Percentiles rank a stretch among this genome's conserved stretches.
phyloP scores from a whole-genome alignment of 106 monocot genomes.

The Acorus gramineus region DNA sequence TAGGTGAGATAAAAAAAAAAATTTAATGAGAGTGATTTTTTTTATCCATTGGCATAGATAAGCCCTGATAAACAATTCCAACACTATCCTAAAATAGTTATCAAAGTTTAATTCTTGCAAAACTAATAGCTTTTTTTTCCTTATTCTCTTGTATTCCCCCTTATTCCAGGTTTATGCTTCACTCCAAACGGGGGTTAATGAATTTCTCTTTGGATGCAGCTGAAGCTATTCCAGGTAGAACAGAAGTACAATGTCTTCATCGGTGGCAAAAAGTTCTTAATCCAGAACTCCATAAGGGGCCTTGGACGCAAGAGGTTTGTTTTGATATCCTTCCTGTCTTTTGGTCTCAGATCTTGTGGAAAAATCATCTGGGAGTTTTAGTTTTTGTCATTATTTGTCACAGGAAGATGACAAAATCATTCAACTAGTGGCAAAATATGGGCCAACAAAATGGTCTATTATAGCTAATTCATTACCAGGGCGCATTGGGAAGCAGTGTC shows the following conservation, averaged over 20 bases:
- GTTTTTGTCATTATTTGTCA: constrained; percentile 7
- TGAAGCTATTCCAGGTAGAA: constrained; percentile 69
- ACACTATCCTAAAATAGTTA: no score
- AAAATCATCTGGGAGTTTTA: no score
- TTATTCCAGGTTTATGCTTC: no score
- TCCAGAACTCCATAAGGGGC: constrained; percentile 86
- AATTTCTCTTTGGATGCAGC: constrained; percentile 25
- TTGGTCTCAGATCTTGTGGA: no score
- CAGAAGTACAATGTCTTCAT: constrained; percentile 96
- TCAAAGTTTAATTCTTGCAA: no score
- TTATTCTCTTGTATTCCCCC: no score
- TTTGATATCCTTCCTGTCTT: not conserved
- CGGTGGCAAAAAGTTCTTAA: constrained; percentile 99
- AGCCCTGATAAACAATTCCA: no score
- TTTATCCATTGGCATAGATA: no score
- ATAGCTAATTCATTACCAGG: constrained; percentile 70
- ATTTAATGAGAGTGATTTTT: no score
- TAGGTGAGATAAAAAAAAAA: no score
- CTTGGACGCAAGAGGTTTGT: constrained; percentile 78
- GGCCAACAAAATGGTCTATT: constrained; percentile 79
- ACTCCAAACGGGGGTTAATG: no score
- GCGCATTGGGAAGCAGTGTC: constrained; percentile 88
- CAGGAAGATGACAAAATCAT: constrained; percentile 83
- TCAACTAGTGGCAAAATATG: constrained; percentile 55
- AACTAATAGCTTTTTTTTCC: no score